These are phyloP conservation scores for Phanerochaete sordida DNA, from an alignment of 768 basidiomycete species.

Conservation along the genomic window DNA sequence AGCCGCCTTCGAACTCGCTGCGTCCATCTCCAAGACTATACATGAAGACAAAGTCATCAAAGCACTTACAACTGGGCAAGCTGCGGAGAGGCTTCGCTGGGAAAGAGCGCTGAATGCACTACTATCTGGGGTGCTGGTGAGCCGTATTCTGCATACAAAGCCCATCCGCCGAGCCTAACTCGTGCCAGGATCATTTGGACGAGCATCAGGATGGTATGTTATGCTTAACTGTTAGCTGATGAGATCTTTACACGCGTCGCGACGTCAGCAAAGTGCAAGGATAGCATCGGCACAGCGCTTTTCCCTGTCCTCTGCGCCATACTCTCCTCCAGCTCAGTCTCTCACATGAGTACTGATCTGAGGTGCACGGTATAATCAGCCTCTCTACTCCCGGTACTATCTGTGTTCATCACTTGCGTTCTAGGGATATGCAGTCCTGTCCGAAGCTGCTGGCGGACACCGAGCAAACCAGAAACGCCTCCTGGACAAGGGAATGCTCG, in stretches of 20 bases:
- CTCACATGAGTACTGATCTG: slow-evolving; percentile 26
- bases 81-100: slow-evolving; percentile 33
- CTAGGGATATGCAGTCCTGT: slow-evolving; percentile 53
- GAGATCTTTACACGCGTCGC: neutral
- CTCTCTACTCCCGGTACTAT: slow-evolving; percentile 12
- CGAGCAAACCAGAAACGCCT: slow-evolving; percentile 42
- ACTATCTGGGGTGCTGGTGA: slow-evolving; percentile 52
- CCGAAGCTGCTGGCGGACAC: slow-evolving; percentile 41
- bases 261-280: slow-evolving; percentile 16
- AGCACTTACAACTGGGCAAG: slow-evolving; percentile 15
- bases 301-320: slow-evolving; percentile 34
- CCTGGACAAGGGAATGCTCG: slow-evolving; percentile 39
- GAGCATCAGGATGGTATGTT: slow-evolving; percentile 24
- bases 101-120: slow-evolving; percentile 41
- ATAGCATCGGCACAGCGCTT: slow-evolving; percentile 24
- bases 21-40: slow-evolving; percentile 37
- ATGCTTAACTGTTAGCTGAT: neutral
- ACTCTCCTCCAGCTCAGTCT: slow-evolving; percentile 29
- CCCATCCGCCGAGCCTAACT: neutral
- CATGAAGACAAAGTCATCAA: slow-evolving; percentile 34
- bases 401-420: slow-evolving; percentile 8
- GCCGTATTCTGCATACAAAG: slow-evolving; percentile 7
- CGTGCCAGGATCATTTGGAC: slow-evolving; percentile 27
- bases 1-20: slow-evolving; percentile 38
- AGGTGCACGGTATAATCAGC: slow-evolving; percentile 21